Conservation (phyloP, 1,284 basidiomycete species). For the Polyporus tsugae region DNA sequence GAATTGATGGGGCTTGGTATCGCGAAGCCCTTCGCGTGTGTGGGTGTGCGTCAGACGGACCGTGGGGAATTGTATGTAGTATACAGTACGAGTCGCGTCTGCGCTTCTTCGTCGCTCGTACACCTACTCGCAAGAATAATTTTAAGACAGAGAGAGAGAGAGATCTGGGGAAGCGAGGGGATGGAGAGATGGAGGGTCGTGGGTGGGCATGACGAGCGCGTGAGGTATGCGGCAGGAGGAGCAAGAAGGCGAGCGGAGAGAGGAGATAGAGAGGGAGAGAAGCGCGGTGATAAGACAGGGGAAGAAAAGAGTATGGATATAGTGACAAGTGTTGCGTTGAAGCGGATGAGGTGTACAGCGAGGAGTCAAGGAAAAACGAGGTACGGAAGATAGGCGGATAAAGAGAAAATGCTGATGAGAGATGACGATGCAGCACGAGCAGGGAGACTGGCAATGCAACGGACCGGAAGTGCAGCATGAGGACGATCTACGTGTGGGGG, state of each 20-base stretch:
- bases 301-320: conserved; percentile 34
- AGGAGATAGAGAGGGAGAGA: conserved; percentile 15
- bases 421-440: conserved; percentile 32
- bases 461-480: conserved; percentile 32
- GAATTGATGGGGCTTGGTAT: conserved; percentile 47
- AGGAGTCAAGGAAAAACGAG: conserved; percentile 18
- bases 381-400: conserved; percentile 19
- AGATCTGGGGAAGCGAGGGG: conserved; percentile 14
- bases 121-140: conserved; percentile 35
- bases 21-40: conserved; percentile 57
- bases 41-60: neutral
- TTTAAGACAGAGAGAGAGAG: conserved; percentile 30
- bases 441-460: conserved; percentile 23
- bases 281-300: conserved; percentile 15
- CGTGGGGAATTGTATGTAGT: neutral
- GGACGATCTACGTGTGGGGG: conserved; percentile 32
- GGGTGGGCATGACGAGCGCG: neutral
- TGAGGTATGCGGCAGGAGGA: conserved; percentile 8
- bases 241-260: conserved; percentile 11
- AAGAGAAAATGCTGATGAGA: conserved; percentile 22
- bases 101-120: conserved; percentile 35
- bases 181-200: neutral
- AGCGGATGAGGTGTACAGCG: conserved; percentile 27
- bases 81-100: conserved; percentile 4
- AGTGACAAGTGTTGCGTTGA: conserved; percentile 29